These are phyloP conservation scores for Cyclostephanos invisitatus DNA, from an alignment of 108 stramenopile species.

Conservation along the genomic window DNA sequence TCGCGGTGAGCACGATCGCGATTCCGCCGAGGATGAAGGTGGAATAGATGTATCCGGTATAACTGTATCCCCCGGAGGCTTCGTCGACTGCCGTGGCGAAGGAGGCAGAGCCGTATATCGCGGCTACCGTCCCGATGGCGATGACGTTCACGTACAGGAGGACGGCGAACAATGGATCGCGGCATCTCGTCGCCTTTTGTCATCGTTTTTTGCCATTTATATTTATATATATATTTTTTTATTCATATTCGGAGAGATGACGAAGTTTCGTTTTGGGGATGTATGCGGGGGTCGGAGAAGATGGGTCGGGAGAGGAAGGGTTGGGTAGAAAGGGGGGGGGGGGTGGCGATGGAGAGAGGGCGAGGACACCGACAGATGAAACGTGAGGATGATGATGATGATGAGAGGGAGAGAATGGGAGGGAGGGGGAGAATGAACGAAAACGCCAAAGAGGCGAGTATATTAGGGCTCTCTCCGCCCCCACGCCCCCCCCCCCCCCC, in stretches of 20 bases:
- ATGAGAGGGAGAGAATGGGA: too few species aligned
- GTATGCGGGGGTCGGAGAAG: not conserved
- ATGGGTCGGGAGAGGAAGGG: not conserved
- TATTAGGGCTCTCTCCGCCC: too few species aligned
- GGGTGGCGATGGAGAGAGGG: not conserved
- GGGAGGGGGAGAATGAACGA: too few species aligned
- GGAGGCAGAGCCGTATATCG: constrained; percentile 54
- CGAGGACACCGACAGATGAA: too few species aligned
- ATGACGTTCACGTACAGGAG: constrained; percentile 65
- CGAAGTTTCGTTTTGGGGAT: too few species aligned
- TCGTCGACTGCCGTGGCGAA: constrained; percentile 28
- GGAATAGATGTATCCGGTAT: constrained; percentile 60
- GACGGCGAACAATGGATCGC: constrained; percentile 85
- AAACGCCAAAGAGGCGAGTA: too few species aligned
- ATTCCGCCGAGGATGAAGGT: constrained; percentile 47
- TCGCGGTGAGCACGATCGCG: constrained; percentile 51
- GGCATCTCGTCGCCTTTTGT: constrained; percentile 56
- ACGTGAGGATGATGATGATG: too few species aligned
- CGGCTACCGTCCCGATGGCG: constrained; percentile 64
- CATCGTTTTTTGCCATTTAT: not conserved
- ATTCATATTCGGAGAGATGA: too few species aligned
- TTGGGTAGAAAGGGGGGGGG: not conserved
- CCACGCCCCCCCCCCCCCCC: too few species aligned
- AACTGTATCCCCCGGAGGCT: constrained; percentile 28
- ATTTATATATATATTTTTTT: too few species aligned